Evolutionary conservation across 495 filamentous ascomycete genomes (phyloP).

Genomic region (Podospora comata): DNA sequence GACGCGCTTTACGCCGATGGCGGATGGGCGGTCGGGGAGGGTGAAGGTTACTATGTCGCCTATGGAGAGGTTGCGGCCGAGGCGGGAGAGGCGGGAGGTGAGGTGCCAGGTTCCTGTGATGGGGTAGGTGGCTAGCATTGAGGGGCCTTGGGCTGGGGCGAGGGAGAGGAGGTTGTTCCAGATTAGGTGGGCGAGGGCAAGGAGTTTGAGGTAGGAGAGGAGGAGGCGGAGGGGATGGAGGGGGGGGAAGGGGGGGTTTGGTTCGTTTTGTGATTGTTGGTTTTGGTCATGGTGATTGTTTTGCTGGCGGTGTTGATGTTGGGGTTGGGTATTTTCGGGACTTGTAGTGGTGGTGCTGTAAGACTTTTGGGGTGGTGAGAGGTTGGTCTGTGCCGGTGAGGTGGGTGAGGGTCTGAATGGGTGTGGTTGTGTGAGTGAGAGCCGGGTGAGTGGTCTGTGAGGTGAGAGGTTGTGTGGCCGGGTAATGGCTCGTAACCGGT

Average conservation of each 20-base stretch:
- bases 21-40: conserved; percentile 63
- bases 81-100: conserved; percentile 60
- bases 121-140: conserved; percentile 77
- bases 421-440: conserved; percentile 10
- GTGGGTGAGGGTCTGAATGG: neutral
- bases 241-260: conserved; percentile 21
- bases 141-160: conserved; percentile 60
- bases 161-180: conserved; percentile 51
- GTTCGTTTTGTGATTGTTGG: neutral
- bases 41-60: conserved; percentile 82
- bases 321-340: neutral
- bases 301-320: conserved; percentile 1
- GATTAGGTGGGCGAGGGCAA: conserved; percentile 57
- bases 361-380: neutral
- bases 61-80: conserved; percentile 66
- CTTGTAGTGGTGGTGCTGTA: neutral
- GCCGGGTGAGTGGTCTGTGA: neutral
- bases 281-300: neutral
- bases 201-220: conserved; percentile 39
- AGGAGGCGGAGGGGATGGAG: conserved; percentile 39
- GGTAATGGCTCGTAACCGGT: neutral
- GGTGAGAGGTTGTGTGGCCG: neutral
- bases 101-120: conserved; percentile 62
- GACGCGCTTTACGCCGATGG: conserved; percentile 72
- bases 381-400: neutral